Evolutionary conservation across 805 yeast species (phyloP).

Genomic region (Wickerhamiella galacta): DNA sequence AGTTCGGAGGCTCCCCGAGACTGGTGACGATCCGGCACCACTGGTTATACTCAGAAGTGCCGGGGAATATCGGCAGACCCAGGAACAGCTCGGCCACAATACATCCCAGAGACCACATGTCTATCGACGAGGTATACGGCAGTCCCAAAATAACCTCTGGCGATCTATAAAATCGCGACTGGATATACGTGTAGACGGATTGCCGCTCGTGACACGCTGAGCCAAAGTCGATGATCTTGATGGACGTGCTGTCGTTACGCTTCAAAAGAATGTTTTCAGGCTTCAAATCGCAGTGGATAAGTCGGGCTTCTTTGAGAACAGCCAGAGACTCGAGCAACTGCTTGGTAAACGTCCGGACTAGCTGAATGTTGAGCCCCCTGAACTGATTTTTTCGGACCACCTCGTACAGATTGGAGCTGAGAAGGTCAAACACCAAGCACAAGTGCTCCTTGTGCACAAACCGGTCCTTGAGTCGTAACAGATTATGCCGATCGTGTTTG

Average conservation of each 20-base stretch:
- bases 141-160: conserved; percentile 89
- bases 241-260: conserved; percentile 64
- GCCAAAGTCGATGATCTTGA: conserved; percentile 92
- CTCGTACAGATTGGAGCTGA: conserved; percentile 80
- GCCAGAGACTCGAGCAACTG: conserved; percentile 72
- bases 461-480: conserved; percentile 66
- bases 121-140: conserved; percentile 84
- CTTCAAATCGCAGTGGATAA: conserved; percentile 91
- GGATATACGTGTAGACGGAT: conserved; percentile 79
- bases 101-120: conserved; percentile 95
- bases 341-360: conserved; percentile 59
- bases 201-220: conserved; percentile 87
- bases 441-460: conserved; percentile 86
- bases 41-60: conserved; percentile 86
- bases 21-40: conserved; percentile 65
- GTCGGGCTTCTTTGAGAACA: conserved; percentile 61
- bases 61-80: conserved; percentile 90
- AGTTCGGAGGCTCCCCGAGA: conserved; percentile 73
- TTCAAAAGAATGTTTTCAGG: conserved; percentile 85
- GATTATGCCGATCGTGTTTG: conserved; percentile 54
- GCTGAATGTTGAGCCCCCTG: conserved; percentile 67
- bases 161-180: conserved; percentile 80
- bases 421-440: conserved; percentile 79
- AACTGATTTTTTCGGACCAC: conserved; percentile 83
- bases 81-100: conserved; percentile 77